Evolutionary conservation across 116 monocot genomes (phyloP).

Genomic region (Dioscorea cayenensis): DNA sequence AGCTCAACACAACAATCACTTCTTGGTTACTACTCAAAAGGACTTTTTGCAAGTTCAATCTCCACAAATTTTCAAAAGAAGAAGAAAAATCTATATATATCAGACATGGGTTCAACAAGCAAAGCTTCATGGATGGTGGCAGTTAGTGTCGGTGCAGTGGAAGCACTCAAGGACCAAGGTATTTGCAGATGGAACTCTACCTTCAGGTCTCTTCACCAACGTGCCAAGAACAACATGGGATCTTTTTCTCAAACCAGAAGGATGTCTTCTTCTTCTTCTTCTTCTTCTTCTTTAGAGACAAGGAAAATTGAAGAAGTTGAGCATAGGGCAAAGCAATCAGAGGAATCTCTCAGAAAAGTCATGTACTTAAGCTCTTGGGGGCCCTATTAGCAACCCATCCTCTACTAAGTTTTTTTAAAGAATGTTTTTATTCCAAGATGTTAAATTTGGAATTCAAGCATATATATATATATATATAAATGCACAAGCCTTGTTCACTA

Average conservation of each 20-base stretch:
- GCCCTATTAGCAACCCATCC: conserved; percentile 3
- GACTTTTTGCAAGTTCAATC: no score
- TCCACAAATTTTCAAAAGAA: no score
- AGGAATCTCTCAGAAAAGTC: conserved; percentile 16
- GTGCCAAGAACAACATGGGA: conserved; percentile 1
- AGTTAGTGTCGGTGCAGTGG: conserved; percentile 21
- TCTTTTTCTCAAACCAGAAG: conserved; percentile 2
- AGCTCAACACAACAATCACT: no score
- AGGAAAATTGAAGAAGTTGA: background rate
- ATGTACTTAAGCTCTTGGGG: conserved; percentile 29
- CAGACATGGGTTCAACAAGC: background rate
- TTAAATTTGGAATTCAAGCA: background rate
- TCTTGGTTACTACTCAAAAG: no score
- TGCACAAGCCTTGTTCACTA: background rate
- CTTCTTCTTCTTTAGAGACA: background rate
- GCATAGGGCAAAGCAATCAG: conserved; percentile 3
- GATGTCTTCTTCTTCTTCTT: conserved; percentile 1
- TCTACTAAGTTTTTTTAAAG: background rate
- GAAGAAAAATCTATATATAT: no score
- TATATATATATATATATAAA: no score
- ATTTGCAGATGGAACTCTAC: conserved; percentile 31
- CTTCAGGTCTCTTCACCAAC: conserved; percentile 15
- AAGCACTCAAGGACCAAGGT: conserved; percentile 35
- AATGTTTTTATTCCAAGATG: background rate
- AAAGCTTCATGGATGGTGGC: conserved; percentile 15